Evolutionary conservation across 1,284 basidiomycete genomes (phyloP), one percentile per base, ranked within the genome.

Genomic region (Sporisorium iseilematis-ciliati): DNA sequence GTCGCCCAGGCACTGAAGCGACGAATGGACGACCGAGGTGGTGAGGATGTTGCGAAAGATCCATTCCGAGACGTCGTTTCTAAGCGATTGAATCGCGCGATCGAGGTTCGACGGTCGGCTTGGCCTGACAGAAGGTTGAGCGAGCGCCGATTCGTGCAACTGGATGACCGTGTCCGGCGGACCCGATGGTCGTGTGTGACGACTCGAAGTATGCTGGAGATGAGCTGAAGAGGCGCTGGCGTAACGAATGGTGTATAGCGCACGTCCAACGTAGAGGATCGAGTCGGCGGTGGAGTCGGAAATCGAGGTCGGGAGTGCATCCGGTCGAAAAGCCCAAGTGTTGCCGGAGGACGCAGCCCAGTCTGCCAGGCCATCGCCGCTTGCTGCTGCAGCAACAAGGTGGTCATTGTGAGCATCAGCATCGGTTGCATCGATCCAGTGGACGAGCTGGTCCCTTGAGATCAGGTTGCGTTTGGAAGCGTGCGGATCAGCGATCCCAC

Each of bases 21-120:
- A 90, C 25, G 91, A 91, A 68, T 92, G 90, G 0, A 95, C 92
- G 74, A 94, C 92, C 72, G 90, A 89, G 77, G 89, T 90, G 0
- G 93, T 95, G 57, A 96, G 87, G 33, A 96, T 91, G 79, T 94
- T 93, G 33, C 90, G 86, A 93, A 94, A 96, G 3, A 96, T 87
- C 94, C 94, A 96, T 86, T 94, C 93, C 74, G 92, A 91, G 62
- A 93, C 88, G 62, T 91, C 89, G 2, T 88, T 90, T 63, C 91
- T 86, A 56, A 94, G 91, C 63, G 91, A 89, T 25, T 89, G 72
- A 16, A 82, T 45, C 4, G 73, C 58, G 14, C 65, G 58, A n/a
- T 57, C 60, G 2, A 78, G 68, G 20, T 67, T 55, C 0, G 57
- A 75, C 0, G 72, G 56, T 0, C 60, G 71, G 33, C 78, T 75